Conservation (phyloP, 2,329 filamentous ascomycete species). For the Aspergillus neoniger region DNA sequence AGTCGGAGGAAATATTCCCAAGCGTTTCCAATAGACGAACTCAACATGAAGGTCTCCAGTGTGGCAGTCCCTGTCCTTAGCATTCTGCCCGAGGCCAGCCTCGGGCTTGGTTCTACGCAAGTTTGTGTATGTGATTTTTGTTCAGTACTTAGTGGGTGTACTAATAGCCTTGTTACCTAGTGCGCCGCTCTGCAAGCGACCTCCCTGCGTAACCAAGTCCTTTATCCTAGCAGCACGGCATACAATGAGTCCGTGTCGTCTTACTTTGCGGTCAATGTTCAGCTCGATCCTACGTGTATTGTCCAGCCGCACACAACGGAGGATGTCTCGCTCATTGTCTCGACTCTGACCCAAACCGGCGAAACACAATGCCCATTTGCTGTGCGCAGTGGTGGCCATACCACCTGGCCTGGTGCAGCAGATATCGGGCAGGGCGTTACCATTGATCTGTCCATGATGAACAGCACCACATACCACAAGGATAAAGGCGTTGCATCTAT, state of each 20-base stretch:
- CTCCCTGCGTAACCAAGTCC: conserved; percentile 18
- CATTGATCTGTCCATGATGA: conserved; percentile 39
- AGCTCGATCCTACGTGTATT: conserved; percentile 26
- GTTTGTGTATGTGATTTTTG: not conserved
- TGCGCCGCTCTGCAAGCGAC: conserved; percentile 13
- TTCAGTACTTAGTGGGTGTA: not conserved
- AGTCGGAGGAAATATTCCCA: not conserved
- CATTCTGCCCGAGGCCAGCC: not conserved
- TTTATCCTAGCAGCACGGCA: conserved; percentile 18
- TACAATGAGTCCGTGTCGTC: conserved; percentile 24
- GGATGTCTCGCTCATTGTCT: conserved; percentile 27
- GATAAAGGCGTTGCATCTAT: conserved; percentile 17
- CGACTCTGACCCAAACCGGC: conserved; percentile 14
- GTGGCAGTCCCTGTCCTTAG: not conserved
- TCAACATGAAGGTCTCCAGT: not conserved
- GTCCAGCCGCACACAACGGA: conserved; percentile 26
- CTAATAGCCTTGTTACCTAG: not conserved
- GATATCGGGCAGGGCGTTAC: conserved; percentile 48
- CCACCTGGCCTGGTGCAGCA: conserved; percentile 41
- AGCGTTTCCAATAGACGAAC: not conserved
- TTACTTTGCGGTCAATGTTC: conserved; percentile 29
- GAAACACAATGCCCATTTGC: conserved; percentile 23
- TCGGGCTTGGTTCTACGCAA: not conserved
- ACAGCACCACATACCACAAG: conserved; percentile 22
- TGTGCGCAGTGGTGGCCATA: conserved; percentile 50